Percentiles rank a stretch among this genome's conserved stretches.
These are phyloP conservation scores for Trebouxia gelatinosa DNA, from an alignment of 163 green algal genomes.

Conservation along the genomic window DNA sequence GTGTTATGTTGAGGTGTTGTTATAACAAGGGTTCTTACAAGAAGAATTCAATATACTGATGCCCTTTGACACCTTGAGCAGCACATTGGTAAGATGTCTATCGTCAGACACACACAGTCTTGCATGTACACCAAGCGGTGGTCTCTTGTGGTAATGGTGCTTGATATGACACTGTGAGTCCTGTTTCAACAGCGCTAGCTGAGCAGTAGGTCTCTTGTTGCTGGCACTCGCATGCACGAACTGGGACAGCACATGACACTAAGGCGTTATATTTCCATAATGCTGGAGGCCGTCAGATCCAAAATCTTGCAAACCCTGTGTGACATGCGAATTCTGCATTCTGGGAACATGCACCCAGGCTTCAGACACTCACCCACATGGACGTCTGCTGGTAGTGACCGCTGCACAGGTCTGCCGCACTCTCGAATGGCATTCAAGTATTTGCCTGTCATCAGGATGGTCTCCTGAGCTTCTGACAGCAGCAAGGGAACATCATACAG, in stretches of 20 bases:
- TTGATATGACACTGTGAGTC: no score
- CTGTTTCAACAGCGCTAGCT: no score
- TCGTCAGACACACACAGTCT: no score
- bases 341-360: not conserved
- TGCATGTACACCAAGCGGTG: no score
- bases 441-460: constrained; percentile 76
- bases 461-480: constrained; percentile 31
- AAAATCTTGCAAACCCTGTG: not conserved
- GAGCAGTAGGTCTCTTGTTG: no score
- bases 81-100: no score
- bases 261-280: not conserved
- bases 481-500: not conserved
- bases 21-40: no score
- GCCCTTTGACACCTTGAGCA: no score
- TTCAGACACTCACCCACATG: constrained; percentile 50
- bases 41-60: no score
- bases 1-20: no score
- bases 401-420: constrained; percentile 55
- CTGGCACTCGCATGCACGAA: no score
- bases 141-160: no score
- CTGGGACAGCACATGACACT: not conserved
- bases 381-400: constrained; percentile 41
- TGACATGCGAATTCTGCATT: constrained; percentile 4
- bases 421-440: constrained; percentile 89
- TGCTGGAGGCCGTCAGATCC: not conserved